These are phyloP conservation scores for Dimargaris verticillata DNA, from an alignment of 192 early-diverging fungal genomes.

Conservation along the genomic window DNA sequence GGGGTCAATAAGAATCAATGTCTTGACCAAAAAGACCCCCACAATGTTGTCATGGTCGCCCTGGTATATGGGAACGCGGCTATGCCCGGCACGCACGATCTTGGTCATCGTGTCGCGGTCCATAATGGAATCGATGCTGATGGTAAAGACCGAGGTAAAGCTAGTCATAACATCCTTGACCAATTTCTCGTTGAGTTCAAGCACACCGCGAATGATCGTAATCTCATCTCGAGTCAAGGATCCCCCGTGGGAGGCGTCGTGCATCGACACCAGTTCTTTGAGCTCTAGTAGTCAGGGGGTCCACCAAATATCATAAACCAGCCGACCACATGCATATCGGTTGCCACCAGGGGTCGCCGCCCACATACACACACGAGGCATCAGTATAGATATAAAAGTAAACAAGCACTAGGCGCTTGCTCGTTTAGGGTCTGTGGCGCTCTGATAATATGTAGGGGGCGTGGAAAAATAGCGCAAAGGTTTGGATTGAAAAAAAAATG, in stretches of 20 bases:
- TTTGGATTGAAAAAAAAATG: no score
- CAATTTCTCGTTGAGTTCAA: slow-evolving; percentile 56
- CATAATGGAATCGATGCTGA: slow-evolving; percentile 41
- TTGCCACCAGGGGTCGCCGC: no score
- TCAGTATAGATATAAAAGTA: no score
- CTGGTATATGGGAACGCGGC: slow-evolving; percentile 55
- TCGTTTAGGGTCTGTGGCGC: no score
- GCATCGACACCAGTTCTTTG: slow-evolving; percentile 60
- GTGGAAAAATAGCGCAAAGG: no score
- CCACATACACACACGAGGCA: no score
- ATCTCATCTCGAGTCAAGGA: slow-evolving; percentile 62
- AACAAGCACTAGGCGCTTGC: no score
- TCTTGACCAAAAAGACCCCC: slow-evolving; percentile 63
- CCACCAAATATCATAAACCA: no score
- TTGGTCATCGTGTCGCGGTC: slow-evolving; percentile 34
- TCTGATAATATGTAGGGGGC: no score
- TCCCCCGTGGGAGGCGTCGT: slow-evolving; percentile 48
- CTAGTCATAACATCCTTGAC: slow-evolving; percentile 57
- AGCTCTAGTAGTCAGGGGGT: slow-evolving; percentile 23
- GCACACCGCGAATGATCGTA: slow-evolving; percentile 58
- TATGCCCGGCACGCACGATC: slow-evolving; percentile 54
- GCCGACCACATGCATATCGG: no score
- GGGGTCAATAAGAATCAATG: slow-evolving; percentile 54
- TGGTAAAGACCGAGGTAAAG: slow-evolving; percentile 45
- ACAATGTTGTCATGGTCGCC: slow-evolving; percentile 45